Conservation (phyloP, 768 basidiomycete genomes). For the Kwoniella europaea region DNA sequence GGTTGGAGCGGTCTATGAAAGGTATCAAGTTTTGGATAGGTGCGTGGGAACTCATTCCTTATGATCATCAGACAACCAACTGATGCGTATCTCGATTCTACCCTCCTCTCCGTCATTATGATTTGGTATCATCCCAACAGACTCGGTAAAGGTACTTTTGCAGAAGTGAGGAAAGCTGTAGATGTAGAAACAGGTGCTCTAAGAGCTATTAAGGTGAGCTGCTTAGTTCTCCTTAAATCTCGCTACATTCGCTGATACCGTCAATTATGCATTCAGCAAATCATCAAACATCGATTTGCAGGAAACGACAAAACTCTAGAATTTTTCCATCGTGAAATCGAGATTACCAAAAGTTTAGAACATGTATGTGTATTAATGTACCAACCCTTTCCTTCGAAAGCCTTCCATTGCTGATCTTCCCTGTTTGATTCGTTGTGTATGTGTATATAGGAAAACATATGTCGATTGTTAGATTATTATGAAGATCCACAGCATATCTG, state of each 20-base stretch:
- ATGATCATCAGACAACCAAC: neutral
- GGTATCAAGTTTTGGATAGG: slow-evolving; percentile 58
- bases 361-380: slow-evolving; percentile 61
- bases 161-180: slow-evolving; percentile 83
- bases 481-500: slow-evolving; percentile 64
- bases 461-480: slow-evolving; percentile 76
- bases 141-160: slow-evolving; percentile 88
- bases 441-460: slow-evolving; percentile 69
- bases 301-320: slow-evolving; percentile 52
- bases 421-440: neutral
- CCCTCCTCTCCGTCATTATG: neutral
- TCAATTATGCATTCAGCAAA: slow-evolving; percentile 38
- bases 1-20: slow-evolving; percentile 59
- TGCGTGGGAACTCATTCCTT: slow-evolving; percentile 22
- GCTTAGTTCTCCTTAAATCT: neutral
- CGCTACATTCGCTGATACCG: slow-evolving; percentile 31
- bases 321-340: slow-evolving; percentile 72
- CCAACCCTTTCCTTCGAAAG: neutral
- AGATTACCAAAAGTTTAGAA: slow-evolving; percentile 74
- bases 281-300: slow-evolving; percentile 54
- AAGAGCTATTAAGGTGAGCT: slow-evolving; percentile 75
- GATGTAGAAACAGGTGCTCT: slow-evolving; percentile 71
- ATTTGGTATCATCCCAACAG: slow-evolving; percentile 27
- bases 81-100: neutral
- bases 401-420: neutral